A percentile compares a stretch with the other conserved stretches of the same genome.
Evolutionary conservation across 2,329 filamentous ascomycete genomes (phyloP).

Genomic region (Alternaria viburni): DNA sequence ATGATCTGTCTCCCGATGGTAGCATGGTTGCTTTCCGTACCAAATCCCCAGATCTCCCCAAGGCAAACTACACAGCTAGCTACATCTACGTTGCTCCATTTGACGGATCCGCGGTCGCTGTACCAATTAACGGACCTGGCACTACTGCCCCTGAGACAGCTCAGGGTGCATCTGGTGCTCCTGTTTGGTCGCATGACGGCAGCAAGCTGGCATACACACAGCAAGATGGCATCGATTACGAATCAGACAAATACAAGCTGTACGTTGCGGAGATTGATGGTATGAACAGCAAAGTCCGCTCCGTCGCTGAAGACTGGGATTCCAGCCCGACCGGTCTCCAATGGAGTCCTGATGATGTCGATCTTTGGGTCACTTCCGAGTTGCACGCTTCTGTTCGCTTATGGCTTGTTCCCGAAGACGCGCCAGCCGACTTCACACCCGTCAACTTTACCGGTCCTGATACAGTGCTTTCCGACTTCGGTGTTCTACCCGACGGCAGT

Average conservation of each 20-base stretch:
- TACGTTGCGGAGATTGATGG: slow-evolving; percentile 45
- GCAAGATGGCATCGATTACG: slow-evolving; percentile 68
- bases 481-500: slow-evolving; percentile 64
- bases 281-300: slow-evolving; percentile 29
- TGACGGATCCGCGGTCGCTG: slow-evolving; percentile 59
- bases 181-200: slow-evolving; percentile 77
- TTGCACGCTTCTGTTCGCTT: slow-evolving; percentile 51
- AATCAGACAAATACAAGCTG: slow-evolving; percentile 73
- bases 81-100: slow-evolving; percentile 79
- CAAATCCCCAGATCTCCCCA: slow-evolving; percentile 74
- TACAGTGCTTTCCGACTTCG: slow-evolving; percentile 50
- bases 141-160: slow-evolving; percentile 42
- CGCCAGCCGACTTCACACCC: slow-evolving; percentile 56
- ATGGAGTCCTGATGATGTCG: slow-evolving; percentile 39
- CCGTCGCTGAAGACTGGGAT: slow-evolving; percentile 45
- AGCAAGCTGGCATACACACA: slow-evolving; percentile 79
- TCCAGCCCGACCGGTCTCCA: slow-evolving; percentile 34
- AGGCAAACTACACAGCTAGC: slow-evolving; percentile 78
- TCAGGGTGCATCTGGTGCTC: slow-evolving; percentile 69
- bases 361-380: slow-evolving; percentile 44
- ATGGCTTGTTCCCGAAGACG: slow-evolving; percentile 66
- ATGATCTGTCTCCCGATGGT: slow-evolving; percentile 71
- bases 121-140: slow-evolving; percentile 42
- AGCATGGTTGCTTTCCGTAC: slow-evolving; percentile 73
- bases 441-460: slow-evolving; percentile 54